These are phyloP conservation scores for Fermentozyma sake DNA, from an alignment of 1,139 yeast species.

Conservation along the genomic window DNA sequence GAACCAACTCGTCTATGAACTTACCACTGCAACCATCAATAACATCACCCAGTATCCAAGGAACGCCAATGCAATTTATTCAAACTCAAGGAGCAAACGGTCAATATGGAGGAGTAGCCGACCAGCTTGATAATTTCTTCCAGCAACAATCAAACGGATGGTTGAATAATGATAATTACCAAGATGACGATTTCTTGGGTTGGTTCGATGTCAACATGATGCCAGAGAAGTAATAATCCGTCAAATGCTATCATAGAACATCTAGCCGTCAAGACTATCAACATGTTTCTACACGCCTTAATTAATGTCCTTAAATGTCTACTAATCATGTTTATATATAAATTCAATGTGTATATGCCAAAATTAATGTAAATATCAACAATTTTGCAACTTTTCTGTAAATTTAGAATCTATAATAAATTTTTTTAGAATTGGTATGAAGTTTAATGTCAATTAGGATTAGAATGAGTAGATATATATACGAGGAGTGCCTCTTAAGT, in stretches of 20 bases:
- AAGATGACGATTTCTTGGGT: conserved; percentile 83
- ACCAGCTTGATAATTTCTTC: conserved; percentile 54
- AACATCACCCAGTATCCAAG: neutral
- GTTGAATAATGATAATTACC: conserved; percentile 62
- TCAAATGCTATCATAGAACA: no score
- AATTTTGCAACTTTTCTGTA: no score
- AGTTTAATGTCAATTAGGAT: no score
- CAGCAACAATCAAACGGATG: conserved; percentile 84
- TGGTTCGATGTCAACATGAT: conserved; percentile 75
- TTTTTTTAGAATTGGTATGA: no score
- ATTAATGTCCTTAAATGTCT: no score
- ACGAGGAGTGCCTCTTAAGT: no score
- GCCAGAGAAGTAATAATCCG: conserved; percentile 17
- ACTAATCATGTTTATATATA: no score
- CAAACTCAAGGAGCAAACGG: neutral
- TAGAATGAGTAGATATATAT: no score
- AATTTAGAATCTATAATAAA: no score
- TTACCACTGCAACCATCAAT: conserved; percentile 1
- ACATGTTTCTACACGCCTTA: no score
- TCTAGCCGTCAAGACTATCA: no score
- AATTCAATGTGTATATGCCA: no score
- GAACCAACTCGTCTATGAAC: neutral
- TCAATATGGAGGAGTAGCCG: conserved; percentile 19
- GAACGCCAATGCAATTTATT: conserved; percentile 1
- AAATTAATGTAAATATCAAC: conserved; percentile 1